These are phyloP conservation scores for Fusarium sororula DNA, from an alignment of 2,329 filamentous ascomycete genomes.

Conservation along the genomic window DNA sequence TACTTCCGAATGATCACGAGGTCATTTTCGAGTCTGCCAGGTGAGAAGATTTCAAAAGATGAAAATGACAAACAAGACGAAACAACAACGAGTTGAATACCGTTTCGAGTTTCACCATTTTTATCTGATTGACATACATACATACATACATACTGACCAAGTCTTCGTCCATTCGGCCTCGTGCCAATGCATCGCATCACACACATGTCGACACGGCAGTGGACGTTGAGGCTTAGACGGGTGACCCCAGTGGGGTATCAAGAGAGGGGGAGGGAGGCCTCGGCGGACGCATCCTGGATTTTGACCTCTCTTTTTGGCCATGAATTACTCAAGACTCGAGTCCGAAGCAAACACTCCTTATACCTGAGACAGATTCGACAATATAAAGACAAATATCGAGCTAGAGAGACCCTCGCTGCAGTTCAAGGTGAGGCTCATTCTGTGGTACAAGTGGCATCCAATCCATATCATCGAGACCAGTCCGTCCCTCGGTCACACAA, in stretches of 20 bases:
- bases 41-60: not conserved
- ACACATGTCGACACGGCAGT: constrained; percentile 36
- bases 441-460: not conserved
- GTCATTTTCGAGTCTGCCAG: not conserved
- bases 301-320: not conserved
- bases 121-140: not conserved
- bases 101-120: not conserved
- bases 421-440: constrained; percentile 8
- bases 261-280: constrained; percentile 31
- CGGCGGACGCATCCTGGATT: constrained; percentile 27
- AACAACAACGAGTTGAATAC: not conserved
- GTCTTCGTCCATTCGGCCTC: constrained; percentile 17
- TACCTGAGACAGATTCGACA: not conserved
- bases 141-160: not conserved
- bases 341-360: not conserved
- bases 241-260: constrained; percentile 29
- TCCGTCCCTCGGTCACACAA: constrained; percentile 5
- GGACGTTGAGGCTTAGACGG: constrained; percentile 37
- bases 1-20: constrained; percentile 7
- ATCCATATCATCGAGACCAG: constrained; percentile 2
- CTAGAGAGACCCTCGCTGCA: not conserved
- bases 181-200: constrained; percentile 27
- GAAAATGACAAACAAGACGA: not conserved
- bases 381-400: not conserved
- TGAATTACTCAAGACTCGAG: not conserved